A percentile compares a stretch with the other conserved stretches of the same genome.
These are phyloP conservation scores for Oleoguttula mirabilis DNA, from an alignment of 495 filamentous ascomycete genomes.

Conservation along the genomic window DNA sequence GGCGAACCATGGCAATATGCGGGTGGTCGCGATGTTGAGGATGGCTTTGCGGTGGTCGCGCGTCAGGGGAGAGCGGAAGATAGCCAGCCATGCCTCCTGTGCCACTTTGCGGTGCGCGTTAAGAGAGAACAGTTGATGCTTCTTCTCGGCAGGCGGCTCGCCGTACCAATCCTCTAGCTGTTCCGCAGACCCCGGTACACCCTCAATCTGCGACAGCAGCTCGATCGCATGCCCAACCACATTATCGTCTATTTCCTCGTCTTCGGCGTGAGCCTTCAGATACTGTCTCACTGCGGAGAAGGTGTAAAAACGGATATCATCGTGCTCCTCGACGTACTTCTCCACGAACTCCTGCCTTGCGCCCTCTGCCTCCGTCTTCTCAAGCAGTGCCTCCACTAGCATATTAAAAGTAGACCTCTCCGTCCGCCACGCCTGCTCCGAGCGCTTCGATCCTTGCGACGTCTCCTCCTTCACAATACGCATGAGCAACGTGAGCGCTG, in stretches of 20 bases:
- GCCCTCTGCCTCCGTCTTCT: constrained; percentile 40
- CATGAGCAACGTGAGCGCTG: constrained; percentile 68
- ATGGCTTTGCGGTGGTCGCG: constrained; percentile 68
- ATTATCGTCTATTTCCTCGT: neutral
- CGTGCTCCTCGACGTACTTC: constrained; percentile 64
- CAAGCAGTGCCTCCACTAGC: constrained; percentile 52
- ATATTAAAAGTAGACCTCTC: constrained; percentile 41
- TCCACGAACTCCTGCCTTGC: constrained; percentile 58
- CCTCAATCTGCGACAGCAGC: constrained; percentile 53
- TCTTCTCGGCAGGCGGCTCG: constrained; percentile 31
- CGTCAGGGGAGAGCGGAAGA: constrained; percentile 55
- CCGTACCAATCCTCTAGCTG: constrained; percentile 46
- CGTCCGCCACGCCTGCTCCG: constrained; percentile 53
- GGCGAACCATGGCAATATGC: constrained; percentile 74
- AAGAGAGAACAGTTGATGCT: constrained; percentile 40
- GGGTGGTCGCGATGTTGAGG: constrained; percentile 56
- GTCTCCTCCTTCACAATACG: constrained; percentile 67
- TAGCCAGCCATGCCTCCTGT: constrained; percentile 72
- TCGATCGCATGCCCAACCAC: constrained; percentile 15
- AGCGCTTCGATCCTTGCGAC: constrained; percentile 44
- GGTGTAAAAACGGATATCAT: constrained; percentile 76
- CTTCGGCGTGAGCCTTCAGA: constrained; percentile 1
- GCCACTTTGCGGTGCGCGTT: constrained; percentile 52
- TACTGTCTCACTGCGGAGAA: constrained; percentile 48
- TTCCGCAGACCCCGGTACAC: constrained; percentile 49